Evolutionary conservation across 176 grass and related monocot species (phyloP).

Genomic region (Elaeis guineensis): DNA sequence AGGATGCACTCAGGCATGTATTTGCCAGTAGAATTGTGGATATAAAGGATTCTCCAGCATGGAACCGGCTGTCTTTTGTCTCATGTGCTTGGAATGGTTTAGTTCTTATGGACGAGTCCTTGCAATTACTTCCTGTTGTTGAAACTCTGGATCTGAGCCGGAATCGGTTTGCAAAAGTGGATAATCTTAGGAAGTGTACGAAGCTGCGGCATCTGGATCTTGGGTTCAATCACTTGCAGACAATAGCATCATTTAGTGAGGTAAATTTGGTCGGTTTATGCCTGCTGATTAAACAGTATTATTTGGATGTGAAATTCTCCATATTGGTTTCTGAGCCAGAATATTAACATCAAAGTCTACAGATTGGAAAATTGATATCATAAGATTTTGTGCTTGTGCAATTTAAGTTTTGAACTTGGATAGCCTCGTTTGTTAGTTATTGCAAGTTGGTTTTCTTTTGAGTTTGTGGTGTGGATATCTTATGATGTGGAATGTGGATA

Average conservation of each 20-base stretch:
- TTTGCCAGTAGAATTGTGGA: slow-evolving; percentile 85
- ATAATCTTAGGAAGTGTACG: slow-evolving; percentile 68
- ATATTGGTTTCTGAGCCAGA: no score
- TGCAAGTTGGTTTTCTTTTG: no score
- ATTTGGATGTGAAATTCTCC: no score
- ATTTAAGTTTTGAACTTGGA: no score
- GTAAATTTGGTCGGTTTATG: slow-evolving; percentile 22
- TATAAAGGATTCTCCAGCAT: slow-evolving; percentile 76
- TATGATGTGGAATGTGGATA: no score
- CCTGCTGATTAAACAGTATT: neutral
- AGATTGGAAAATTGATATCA: no score
- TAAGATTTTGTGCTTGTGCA: no score
- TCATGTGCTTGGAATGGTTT: slow-evolving; percentile 85
- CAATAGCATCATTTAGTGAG: slow-evolving; percentile 61
- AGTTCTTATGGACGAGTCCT: slow-evolving; percentile 88
- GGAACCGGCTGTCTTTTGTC: slow-evolving; percentile 69
- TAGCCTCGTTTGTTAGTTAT: no score
- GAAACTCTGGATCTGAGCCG: slow-evolving; percentile 87
- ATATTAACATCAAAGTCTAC: no score
- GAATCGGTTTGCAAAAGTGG: slow-evolving; percentile 85
- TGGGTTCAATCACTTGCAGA: slow-evolving; percentile 80
- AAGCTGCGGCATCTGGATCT: slow-evolving; percentile 78
- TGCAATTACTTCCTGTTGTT: slow-evolving; percentile 70
- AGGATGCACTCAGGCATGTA: slow-evolving; percentile 98
- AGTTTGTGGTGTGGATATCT: no score